A percentile compares a stretch with the other conserved stretches of the same genome.
phyloP scores from a whole-genome alignment of 805 yeast genomes.

The Teunomyces gatunensis region DNA sequence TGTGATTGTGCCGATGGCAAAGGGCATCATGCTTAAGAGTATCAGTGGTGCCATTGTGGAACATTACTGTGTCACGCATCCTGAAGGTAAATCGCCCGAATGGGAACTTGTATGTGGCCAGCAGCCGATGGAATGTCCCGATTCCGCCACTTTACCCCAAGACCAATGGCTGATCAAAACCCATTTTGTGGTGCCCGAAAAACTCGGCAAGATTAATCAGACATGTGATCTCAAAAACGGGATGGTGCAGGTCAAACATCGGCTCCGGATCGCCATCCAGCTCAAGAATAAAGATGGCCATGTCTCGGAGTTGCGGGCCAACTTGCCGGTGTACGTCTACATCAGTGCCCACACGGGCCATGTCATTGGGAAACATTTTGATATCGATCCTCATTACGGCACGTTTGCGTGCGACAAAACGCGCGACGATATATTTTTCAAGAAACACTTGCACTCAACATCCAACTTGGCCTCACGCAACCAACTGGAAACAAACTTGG shows the following conservation, averaged over 20 bases:
- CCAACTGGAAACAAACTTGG: conserved; percentile 4
- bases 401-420: conserved; percentile 18
- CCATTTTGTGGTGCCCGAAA: conserved; percentile 38
- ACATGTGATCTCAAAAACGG: conserved; percentile 40
- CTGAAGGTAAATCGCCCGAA: conserved; percentile 41
- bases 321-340: conserved; percentile 46
- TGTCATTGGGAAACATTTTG: conserved; percentile 33
- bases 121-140: conserved; percentile 20
- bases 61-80: conserved; percentile 33
- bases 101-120: conserved; percentile 32
- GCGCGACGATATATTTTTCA: conserved; percentile 30
- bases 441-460: conserved; percentile 14
- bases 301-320: conserved; percentile 50
- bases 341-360: conserved; percentile 40
- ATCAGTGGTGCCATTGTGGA: conserved; percentile 34
- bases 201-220: conserved; percentile 41
- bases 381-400: conserved; percentile 27
- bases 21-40: conserved; percentile 41
- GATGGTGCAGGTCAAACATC: conserved; percentile 45
- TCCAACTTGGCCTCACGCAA: no score
- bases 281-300: conserved; percentile 50
- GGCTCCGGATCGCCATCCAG: conserved; percentile 43
- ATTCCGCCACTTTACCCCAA: conserved; percentile 14
- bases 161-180: conserved; percentile 50
- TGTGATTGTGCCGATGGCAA: conserved; percentile 45